phyloP scores from a whole-genome alignment of 164 flowering plant species.

The Paratinospora sagittata region DNA sequence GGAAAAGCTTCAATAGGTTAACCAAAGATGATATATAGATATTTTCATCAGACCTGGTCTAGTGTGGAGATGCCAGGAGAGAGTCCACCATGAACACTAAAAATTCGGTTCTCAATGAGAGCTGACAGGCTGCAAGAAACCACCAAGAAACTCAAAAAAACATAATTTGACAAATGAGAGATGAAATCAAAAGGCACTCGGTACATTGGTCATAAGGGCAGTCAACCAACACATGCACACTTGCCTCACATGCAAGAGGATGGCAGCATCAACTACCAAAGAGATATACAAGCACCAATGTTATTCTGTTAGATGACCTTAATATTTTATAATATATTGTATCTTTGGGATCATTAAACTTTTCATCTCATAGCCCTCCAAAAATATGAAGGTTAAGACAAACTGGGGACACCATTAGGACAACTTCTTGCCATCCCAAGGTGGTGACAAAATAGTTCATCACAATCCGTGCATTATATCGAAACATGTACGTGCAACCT shows the following conservation, averaged over 20 bases:
- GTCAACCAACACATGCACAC: no score
- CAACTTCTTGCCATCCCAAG: neutral
- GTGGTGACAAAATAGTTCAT: neutral
- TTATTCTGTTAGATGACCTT: neutral
- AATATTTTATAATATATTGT: neutral
- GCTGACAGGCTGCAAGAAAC: conserved; percentile 74
- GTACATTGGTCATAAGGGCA: neutral
- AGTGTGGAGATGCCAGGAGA: conserved; percentile 90
- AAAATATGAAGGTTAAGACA: neutral
- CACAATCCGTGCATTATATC: no score
- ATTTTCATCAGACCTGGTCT: conserved; percentile 64
- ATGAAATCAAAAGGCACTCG: neutral
- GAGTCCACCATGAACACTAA: conserved; percentile 97
- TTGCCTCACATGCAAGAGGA: neutral
- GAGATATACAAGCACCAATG: neutral
- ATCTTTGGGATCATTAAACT: neutral
- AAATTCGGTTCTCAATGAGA: conserved; percentile 89
- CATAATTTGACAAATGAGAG: neutral
- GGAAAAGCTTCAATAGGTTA: conserved; percentile 1
- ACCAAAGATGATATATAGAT: neutral
- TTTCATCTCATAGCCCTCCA: neutral
- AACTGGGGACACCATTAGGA: neutral
- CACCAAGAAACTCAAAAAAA: conserved; percentile 8
- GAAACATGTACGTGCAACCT: neutral
- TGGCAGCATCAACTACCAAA: neutral